phyloP scores from a whole-genome alignment of 2,329 filamentous ascomycete genomes.

The Aspergillus tubingensis region DNA sequence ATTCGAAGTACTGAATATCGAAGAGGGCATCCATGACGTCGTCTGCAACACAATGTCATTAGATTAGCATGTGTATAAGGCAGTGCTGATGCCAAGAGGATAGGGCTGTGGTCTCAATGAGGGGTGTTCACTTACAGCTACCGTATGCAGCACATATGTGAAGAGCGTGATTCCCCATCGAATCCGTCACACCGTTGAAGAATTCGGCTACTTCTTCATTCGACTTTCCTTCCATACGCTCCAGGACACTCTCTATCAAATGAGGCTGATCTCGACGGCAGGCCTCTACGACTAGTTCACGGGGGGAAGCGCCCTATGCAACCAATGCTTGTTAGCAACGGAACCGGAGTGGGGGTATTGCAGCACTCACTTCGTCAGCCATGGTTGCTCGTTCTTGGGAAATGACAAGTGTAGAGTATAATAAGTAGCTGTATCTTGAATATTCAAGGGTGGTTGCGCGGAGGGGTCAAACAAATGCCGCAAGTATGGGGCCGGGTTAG shows the following conservation, averaged over 20 bases:
- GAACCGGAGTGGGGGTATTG: neutral
- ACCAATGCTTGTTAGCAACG: slow-evolving; percentile 1
- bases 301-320: slow-evolving; percentile 74
- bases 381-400: slow-evolving; percentile 28
- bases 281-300: slow-evolving; percentile 87
- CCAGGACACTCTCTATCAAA: slow-evolving; percentile 74
- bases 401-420: neutral
- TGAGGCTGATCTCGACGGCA: slow-evolving; percentile 91
- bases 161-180: slow-evolving; percentile 84
- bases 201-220: slow-evolving; percentile 69
- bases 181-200: slow-evolving; percentile 82
- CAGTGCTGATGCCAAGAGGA: neutral
- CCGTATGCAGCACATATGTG: slow-evolving; percentile 86
- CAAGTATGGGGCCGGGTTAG: neutral
- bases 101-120: neutral
- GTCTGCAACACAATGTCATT: slow-evolving; percentile 29
- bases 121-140: slow-evolving; percentile 66
- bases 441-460: neutral
- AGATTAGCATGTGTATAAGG: neutral
- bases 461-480: slow-evolving; percentile 1
- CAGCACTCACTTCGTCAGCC: slow-evolving; percentile 46
- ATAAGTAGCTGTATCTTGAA: neutral
- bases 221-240: slow-evolving; percentile 58
- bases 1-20: slow-evolving; percentile 52
- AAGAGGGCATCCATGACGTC: slow-evolving; percentile 51